Percentiles rank a stretch among this genome's conserved stretches.
Evolutionary conservation across 2,329 filamentous ascomycete genomes (phyloP).

Genomic region (Colletotrichum siamense): DNA sequence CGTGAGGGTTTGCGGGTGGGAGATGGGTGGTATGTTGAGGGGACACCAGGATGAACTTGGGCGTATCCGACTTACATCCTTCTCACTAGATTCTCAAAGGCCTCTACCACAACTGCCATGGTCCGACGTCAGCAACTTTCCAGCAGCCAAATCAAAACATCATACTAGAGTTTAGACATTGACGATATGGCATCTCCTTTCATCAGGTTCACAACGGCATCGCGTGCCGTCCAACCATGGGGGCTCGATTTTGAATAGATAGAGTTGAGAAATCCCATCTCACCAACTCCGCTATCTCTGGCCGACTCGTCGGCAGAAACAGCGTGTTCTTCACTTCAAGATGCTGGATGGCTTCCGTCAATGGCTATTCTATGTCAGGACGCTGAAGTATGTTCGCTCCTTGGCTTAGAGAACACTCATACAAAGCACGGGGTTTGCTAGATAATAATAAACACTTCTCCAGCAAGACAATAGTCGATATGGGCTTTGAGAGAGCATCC

Average conservation of each 20-base stretch:
- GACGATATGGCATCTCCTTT: neutral
- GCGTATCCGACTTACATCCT: neutral
- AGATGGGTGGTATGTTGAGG: fast-evolving
- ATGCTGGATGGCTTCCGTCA: fast-evolving
- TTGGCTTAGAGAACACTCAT: neutral
- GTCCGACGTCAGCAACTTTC: neutral
- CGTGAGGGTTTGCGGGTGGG: neutral
- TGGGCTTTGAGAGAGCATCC: neutral
- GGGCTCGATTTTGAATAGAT: fast-evolving
- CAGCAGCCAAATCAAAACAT: neutral
- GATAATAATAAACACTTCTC: neutral
- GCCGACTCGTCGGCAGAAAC: neutral
- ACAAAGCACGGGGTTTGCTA: neutral
- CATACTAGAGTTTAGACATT: neutral
- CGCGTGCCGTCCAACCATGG: neutral
- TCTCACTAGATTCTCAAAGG: neutral
- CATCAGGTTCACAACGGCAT: neutral
- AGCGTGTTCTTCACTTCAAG: neutral
- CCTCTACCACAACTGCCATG: too few relatives aligned
- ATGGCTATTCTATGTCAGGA: fast-evolving
- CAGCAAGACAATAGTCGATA: neutral
- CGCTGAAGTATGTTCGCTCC: neutral
- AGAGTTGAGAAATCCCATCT: neutral
- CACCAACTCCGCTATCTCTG: fast-evolving
- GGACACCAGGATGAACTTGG: neutral